phyloP scores from a whole-genome alignment of 352 stramenopile genomes.

The Halophytophthora batemanensis region DNA sequence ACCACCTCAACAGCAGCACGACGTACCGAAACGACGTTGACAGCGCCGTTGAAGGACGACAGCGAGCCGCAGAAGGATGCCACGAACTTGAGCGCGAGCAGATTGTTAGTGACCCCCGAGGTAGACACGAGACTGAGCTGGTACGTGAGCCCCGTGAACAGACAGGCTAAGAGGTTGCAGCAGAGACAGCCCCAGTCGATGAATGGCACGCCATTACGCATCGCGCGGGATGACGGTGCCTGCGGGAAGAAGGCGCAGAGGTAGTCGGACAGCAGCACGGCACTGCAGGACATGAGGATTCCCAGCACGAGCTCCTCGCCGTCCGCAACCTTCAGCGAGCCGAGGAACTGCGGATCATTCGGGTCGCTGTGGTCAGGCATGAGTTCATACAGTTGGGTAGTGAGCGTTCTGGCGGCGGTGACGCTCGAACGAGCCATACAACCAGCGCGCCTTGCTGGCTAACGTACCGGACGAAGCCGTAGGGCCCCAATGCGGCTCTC shows the following conservation, averaged over 20 bases:
- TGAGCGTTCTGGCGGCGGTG: background rate
- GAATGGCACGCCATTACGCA: constrained; percentile 16
- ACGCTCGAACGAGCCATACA: background rate
- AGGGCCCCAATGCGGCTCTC: constrained; percentile 39
- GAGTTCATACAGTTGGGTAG: too few species aligned
- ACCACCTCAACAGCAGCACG: background rate
- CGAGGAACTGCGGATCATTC: constrained; percentile 78
- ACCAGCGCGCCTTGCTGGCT: too few species aligned
- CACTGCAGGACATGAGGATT: constrained; percentile 74
- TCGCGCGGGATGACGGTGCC: constrained; percentile 8
- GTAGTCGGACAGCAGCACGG: constrained; percentile 51
- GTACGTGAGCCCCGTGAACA: constrained; percentile 51
- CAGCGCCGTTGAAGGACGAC: constrained; percentile 55
- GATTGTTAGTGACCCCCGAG: constrained; percentile 39
- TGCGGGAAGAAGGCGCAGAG: constrained; percentile 29
- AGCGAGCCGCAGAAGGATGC: constrained; percentile 73
- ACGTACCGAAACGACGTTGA: constrained; percentile 53
- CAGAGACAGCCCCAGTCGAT: constrained; percentile 60
- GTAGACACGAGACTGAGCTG: constrained; percentile 44
- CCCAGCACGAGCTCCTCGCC: constrained; percentile 64
- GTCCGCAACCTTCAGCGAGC: constrained; percentile 51
- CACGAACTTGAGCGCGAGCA: constrained; percentile 74
- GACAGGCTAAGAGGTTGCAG: constrained; percentile 51
- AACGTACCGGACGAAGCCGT: constrained; percentile 64
- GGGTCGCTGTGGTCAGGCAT: constrained; percentile 42